A percentile compares a stretch with the other conserved stretches of the same genome.
Conservation (phyloP, 352 stramenopile species). For the Phytophthora litchii region DNA sequence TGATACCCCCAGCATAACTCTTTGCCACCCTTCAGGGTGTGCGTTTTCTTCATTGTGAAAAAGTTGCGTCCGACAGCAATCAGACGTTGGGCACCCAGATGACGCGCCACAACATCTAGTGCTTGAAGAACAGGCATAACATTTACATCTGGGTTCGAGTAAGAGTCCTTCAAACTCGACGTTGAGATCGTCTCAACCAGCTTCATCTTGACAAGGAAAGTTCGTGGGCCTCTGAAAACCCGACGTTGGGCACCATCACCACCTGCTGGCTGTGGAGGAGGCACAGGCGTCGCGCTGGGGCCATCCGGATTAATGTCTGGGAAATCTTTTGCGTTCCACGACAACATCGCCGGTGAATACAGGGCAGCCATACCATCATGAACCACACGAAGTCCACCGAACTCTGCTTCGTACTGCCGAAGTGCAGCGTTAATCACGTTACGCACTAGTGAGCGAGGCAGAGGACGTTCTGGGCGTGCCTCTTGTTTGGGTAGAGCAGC, state of each 20-base stretch:
- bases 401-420: slow-evolving; percentile 46
- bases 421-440: slow-evolving; percentile 61
- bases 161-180: slow-evolving; percentile 47
- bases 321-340: slow-evolving; percentile 55
- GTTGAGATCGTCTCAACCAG: slow-evolving; percentile 59
- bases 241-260: slow-evolving; percentile 26
- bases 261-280: slow-evolving; percentile 13
- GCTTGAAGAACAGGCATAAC: slow-evolving; percentile 64
- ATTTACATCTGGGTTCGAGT: slow-evolving; percentile 52
- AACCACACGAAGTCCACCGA: slow-evolving; percentile 51
- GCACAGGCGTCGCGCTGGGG: slow-evolving; percentile 4
- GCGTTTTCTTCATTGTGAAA: slow-evolving; percentile 70
- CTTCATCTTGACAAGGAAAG: slow-evolving; percentile 71
- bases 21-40: slow-evolving; percentile 60
- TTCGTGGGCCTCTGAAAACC: slow-evolving; percentile 36
- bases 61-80: slow-evolving; percentile 71
- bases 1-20: slow-evolving; percentile 77
- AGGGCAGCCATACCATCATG: slow-evolving; percentile 60
- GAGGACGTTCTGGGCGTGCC: slow-evolving; percentile 27
- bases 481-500: slow-evolving; percentile 17
- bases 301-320: slow-evolving; percentile 49
- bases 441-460: slow-evolving; percentile 48
- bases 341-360: slow-evolving; percentile 46
- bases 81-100: slow-evolving; percentile 54
- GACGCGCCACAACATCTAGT: slow-evolving; percentile 64